Conservation (phyloP, 2,329 filamentous ascomycete genomes). For the Hansfordia pulvinata region DNA sequence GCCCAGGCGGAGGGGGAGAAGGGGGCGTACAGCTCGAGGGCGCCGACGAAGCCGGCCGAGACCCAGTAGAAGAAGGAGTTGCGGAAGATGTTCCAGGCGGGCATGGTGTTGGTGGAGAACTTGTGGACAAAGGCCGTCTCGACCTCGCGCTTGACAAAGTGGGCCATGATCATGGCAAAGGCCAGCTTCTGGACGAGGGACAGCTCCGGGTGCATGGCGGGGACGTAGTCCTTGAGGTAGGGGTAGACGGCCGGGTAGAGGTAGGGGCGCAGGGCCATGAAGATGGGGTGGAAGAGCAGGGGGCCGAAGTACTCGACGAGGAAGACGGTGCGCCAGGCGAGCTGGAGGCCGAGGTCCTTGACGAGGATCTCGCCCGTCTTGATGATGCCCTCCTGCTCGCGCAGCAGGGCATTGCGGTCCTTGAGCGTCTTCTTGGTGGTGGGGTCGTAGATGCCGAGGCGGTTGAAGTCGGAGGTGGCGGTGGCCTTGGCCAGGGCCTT, state of each 20-base stretch:
- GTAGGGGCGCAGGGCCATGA: constrained; percentile 59
- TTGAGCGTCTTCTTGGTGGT: constrained; percentile 48
- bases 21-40: constrained; percentile 75
- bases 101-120: constrained; percentile 93
- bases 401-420: constrained; percentile 41
- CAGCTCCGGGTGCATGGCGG: constrained; percentile 29
- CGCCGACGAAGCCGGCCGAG: constrained; percentile 65
- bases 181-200: constrained; percentile 58
- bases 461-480: constrained; percentile 42
- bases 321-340: constrained; percentile 88
- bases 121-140: constrained; percentile 93
- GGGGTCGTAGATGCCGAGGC: constrained; percentile 48
- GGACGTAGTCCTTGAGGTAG: constrained; percentile 27
- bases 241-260: constrained; percentile 42
- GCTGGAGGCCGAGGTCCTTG: constrained; percentile 85
- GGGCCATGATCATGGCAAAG: constrained; percentile 59
- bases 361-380: constrained; percentile 54
- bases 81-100: constrained; percentile 77
- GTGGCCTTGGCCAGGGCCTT: constrained; percentile 34
- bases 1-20: constrained; percentile 49
- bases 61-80: constrained; percentile 95
- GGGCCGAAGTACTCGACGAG: constrained; percentile 91
- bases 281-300: constrained; percentile 69
- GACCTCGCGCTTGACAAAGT: constrained; percentile 90
- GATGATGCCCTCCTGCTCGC: constrained; percentile 32